A percentile compares a stretch with the other conserved stretches of the same genome.
Conservation (phyloP, 257 asterid species). For the Primulina tabacum region DNA sequence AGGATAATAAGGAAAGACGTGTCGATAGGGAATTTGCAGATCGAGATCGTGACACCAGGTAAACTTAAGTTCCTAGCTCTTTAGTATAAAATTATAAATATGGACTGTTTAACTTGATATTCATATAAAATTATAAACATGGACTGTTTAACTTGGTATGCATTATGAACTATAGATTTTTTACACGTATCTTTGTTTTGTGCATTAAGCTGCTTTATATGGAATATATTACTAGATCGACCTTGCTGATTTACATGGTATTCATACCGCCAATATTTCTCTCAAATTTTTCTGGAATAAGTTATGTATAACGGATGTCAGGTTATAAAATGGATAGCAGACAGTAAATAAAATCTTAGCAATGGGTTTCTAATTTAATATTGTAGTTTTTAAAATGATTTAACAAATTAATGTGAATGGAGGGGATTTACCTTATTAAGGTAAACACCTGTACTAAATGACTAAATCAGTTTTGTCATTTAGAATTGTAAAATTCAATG, state of each 20-base stretch:
- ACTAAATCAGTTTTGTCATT: background rate
- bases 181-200: background rate
- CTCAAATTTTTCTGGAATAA: background rate
- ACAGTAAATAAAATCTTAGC: background rate
- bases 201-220: background rate
- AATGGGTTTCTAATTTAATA: background rate
- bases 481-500: background rate
- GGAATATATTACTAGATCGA: background rate
- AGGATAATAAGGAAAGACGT: slow-evolving; percentile 38
- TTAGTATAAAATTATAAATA: background rate
- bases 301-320: background rate
- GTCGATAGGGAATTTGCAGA: slow-evolving; percentile 37
- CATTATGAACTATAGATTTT: background rate
- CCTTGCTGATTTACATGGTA: background rate
- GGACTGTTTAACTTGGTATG: slow-evolving; percentile 5
- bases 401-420: no score
- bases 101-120: slow-evolving; percentile 5
- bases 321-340: background rate
- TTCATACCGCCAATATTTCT: background rate
- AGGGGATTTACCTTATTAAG: background rate
- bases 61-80: slow-evolving; percentile 8
- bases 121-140: background rate
- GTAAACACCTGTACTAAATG: background rate
- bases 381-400: no score
- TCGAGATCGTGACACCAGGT: slow-evolving; percentile 52